phyloP scores from a whole-genome alignment of 768 basidiomycete species.

The Lactifluus volemus region DNA sequence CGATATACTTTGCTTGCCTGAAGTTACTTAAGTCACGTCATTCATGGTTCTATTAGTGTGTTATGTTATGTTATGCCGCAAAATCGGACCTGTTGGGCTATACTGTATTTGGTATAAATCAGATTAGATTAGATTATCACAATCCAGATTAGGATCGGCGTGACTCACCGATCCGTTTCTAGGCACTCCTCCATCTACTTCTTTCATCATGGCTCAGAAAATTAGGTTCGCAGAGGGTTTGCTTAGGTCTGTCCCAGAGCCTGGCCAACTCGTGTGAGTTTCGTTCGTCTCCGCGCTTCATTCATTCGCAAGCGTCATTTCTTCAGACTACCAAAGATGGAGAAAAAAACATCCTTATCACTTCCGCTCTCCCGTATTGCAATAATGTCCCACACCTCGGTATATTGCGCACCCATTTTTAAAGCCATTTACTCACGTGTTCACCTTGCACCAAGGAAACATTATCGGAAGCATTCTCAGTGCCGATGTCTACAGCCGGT shows the following conservation, averaged over 20 bases:
- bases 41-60: neutral
- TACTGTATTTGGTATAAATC: neutral
- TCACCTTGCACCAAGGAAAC: slow-evolving; percentile 43
- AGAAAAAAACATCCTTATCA: slow-evolving; percentile 82
- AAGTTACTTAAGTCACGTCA: neutral
- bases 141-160: neutral
- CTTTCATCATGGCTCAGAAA: slow-evolving; percentile 28
- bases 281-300: neutral
- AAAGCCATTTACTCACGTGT: neutral
- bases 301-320: slow-evolving; percentile 3
- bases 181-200: neutral
- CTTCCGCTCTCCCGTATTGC: slow-evolving; percentile 92
- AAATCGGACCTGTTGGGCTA: neutral
- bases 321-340: slow-evolving; percentile 70
- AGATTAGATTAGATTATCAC: neutral
- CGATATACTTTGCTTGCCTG: neutral
- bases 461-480: slow-evolving; percentile 95
- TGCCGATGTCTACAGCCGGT: slow-evolving; percentile 95
- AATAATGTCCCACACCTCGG: slow-evolving; percentile 97
- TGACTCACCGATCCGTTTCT: neutral
- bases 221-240: slow-evolving; percentile 36
- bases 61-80: no score
- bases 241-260: slow-evolving; percentile 35
- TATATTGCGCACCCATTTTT: slow-evolving; percentile 27
- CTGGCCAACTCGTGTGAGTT: slow-evolving; percentile 37